phyloP scores from a whole-genome alignment of 2,329 filamentous ascomycete genomes.

The Apiospora phragmitis region DNA sequence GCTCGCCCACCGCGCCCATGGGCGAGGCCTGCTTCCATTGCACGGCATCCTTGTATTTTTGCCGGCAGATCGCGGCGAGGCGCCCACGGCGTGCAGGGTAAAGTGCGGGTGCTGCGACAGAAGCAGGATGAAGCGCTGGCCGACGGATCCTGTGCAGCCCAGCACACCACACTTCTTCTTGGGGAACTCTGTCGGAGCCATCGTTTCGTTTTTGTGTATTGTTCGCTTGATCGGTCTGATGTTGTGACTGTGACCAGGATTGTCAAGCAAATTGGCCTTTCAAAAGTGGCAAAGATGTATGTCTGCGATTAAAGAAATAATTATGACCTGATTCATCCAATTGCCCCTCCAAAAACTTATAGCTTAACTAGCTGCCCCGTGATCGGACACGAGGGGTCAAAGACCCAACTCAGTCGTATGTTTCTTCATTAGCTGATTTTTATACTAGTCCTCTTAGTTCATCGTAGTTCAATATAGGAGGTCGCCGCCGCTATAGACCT shows the following conservation, averaged over 20 bases:
- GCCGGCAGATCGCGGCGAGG: slow-evolving; percentile 83
- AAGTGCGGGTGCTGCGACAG: slow-evolving; percentile 87
- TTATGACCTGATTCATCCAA: slow-evolving; percentile 15
- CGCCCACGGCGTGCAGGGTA: slow-evolving; percentile 83
- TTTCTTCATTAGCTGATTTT: neutral
- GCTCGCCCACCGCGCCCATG: slow-evolving; percentile 76
- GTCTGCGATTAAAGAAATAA: neutral
- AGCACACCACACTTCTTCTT: slow-evolving; percentile 61
- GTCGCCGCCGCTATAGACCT: neutral
- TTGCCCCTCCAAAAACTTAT: slow-evolving; percentile 16
- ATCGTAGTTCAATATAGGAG: neutral
- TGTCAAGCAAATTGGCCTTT: neutral
- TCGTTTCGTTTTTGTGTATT: neutral
- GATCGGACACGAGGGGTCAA: neutral
- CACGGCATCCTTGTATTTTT: slow-evolving; percentile 95
- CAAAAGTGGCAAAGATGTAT: neutral
- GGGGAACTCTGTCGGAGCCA: slow-evolving; percentile 10
- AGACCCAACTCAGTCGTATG: neutral
- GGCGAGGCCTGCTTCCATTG: slow-evolving; percentile 90
- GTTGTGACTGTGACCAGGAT: slow-evolving; percentile 9
- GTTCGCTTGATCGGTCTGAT: neutral
- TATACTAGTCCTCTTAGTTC: neutral
- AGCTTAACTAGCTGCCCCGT: slow-evolving; percentile 12
- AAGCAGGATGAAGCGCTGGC: slow-evolving; percentile 92
- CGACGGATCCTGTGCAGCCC: slow-evolving; percentile 90